Evolutionary conservation across 2,329 filamentous ascomycete species (phyloP).

Genomic region (Claviceps humidiphila): DNA sequence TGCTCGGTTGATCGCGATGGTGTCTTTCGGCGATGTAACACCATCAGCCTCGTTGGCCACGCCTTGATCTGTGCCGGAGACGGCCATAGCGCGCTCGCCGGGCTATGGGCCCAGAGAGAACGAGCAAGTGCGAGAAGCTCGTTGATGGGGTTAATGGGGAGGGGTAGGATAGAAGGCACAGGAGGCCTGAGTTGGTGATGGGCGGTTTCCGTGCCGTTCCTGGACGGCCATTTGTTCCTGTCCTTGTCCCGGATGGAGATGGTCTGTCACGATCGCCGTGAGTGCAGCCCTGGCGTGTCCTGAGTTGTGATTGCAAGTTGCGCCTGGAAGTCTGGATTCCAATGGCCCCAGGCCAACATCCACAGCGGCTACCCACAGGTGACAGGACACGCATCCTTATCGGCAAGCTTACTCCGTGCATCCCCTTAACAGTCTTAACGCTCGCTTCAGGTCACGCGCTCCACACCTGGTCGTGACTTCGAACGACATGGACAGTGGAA

Average conservation of each 20-base stretch:
- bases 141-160: background rate
- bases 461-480: too few relatives aligned
- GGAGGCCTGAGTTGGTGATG: background rate
- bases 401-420: too few relatives aligned
- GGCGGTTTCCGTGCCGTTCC: constrained; percentile 4
- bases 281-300: too few relatives aligned
- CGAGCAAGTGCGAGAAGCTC: background rate
- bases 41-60: constrained; percentile 11
- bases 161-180: background rate
- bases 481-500: too few relatives aligned
- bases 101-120: background rate
- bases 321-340: background rate
- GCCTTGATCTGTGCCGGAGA: constrained; percentile 13
- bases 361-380: too few relatives aligned
- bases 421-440: too few relatives aligned
- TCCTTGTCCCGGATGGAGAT: background rate
- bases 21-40: constrained; percentile 16
- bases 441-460: too few relatives aligned
- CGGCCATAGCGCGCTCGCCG: constrained; percentile 13
- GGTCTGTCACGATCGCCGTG: background rate
- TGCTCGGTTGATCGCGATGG: constrained; percentile 14
- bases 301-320: too few relatives aligned
- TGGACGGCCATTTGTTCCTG: constrained; percentile 8
- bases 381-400: too few relatives aligned
- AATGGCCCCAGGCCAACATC: background rate